Conservation (phyloP, 345 rosid genomes). For the Salix caprea region DNA sequence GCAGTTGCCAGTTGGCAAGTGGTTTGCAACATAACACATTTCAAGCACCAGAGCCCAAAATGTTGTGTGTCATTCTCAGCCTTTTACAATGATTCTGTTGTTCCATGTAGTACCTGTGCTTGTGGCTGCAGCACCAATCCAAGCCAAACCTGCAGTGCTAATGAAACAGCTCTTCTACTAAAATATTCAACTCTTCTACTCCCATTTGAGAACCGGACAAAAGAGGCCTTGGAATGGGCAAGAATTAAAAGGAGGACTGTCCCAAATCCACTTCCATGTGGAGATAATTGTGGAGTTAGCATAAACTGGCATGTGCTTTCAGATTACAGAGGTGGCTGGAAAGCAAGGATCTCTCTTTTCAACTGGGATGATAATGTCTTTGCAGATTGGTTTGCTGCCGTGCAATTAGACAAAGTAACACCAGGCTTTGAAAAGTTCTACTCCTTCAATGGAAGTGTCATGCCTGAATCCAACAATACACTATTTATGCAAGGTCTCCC, state of each 20-base stretch:
- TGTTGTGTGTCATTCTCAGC: conserved; percentile 64
- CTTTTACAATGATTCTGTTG: conserved; percentile 42
- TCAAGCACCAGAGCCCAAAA: conserved; percentile 21
- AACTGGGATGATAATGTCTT: conserved; percentile 22
- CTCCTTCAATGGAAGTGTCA: conserved; percentile 16
- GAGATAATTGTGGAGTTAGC: conserved; percentile 25
- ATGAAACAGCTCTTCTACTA: conserved; percentile 37
- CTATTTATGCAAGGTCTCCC: conserved; percentile 18
- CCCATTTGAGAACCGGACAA: conserved; percentile 48
- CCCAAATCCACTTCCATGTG: conserved; percentile 23
- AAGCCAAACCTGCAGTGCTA: conserved; percentile 31
- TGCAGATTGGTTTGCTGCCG: conserved; percentile 18
- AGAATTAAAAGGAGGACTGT: background rate
- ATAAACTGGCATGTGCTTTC: conserved; percentile 25
- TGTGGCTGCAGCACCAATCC: conserved; percentile 37
- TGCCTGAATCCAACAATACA: conserved; percentile 8
- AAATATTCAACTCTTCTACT: conserved; percentile 31
- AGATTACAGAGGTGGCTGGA: conserved; percentile 22
- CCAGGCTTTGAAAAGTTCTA: conserved; percentile 19
- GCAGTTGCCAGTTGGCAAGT: conserved; percentile 57
- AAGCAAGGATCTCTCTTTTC: conserved; percentile 20
- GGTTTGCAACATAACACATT: conserved; percentile 46
- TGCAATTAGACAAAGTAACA: conserved; percentile 18
- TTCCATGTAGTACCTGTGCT: conserved; percentile 57
- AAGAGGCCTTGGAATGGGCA: conserved; percentile 33